Evolutionary conservation across 345 rosid species (phyloP), one percentile per base, ranked within the genome.

Genomic region (Gossypium bickii): DNA sequence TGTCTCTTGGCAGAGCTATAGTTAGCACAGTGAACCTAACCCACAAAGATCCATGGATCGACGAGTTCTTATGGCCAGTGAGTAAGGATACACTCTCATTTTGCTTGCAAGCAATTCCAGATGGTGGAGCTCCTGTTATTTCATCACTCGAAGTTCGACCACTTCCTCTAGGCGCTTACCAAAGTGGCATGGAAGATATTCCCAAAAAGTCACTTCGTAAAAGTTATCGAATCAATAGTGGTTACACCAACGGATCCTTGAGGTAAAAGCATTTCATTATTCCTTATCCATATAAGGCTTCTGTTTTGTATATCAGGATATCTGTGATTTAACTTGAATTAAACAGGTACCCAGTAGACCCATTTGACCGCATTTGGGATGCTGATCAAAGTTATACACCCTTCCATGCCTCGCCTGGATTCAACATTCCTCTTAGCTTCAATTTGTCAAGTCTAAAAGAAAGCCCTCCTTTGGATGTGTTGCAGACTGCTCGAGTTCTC

Each of bases 331-430:
- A 56, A 17, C 24, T 67, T 78, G 27, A 24, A 63, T 25, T 75
- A 41, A 80, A 16, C 83, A 93, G 98, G 89, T 94, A 92, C 64
- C 98, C 98, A 57, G 58, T 29, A 75, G 97, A 94, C 81, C 89
- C 87, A 45, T 93, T 78, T 85, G 98, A 94, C 83, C 88, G 98
- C 17, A 85, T 90, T 47, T 94, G 98, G 98, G 94, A 94, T 78
- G 86, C 89, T 6, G 98, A 94, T 77, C 79, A 84, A 71, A 80
- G 84, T 79, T 92, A 82, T 71, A 79, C 79, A 15, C 97, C 97
- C 13, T 85, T 78, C 76, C 97, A 81, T 67, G 76, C 82, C 64
- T 92, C 97, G 12, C 69, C 71, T 1, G 84, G 78, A 34, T 83
- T 92, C 75, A 81, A 73, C 17, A 73, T 38, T 64, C 73, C 79